Conservation (phyloP, 768 basidiomycete genomes). For the Neoboletus brunneissimus region DNA sequence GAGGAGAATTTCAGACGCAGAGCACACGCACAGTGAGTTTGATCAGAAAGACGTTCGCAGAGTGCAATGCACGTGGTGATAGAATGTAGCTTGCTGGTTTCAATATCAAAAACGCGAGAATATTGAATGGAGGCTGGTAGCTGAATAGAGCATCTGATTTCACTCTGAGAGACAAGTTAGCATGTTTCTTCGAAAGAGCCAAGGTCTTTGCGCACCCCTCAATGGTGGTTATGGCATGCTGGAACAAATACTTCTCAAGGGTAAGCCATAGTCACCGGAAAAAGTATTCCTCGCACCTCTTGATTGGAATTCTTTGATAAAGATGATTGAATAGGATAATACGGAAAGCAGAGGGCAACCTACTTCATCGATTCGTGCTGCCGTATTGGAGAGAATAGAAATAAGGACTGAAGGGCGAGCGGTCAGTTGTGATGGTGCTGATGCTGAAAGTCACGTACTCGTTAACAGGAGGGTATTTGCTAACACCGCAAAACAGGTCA, state of each 20-base stretch:
- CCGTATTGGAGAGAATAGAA: conserved; percentile 88
- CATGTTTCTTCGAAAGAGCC: neutral
- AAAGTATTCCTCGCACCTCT: conserved; percentile 40
- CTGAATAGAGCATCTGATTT: conserved; percentile 89
- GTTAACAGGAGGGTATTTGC: conserved; percentile 78
- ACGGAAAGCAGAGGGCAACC: conserved; percentile 15
- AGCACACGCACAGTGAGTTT: conserved; percentile 60
- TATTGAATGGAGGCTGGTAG: conserved; percentile 89
- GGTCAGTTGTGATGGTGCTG: conserved; percentile 3
- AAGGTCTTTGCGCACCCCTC: conserved; percentile 58
- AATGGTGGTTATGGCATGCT: conserved; percentile 81
- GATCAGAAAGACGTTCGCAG: conserved; percentile 82
- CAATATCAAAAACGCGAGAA: conserved; percentile 75
- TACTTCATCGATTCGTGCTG: conserved; percentile 69
- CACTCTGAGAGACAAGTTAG: conserved; percentile 46
- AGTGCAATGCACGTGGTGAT: conserved; percentile 75
- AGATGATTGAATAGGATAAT: neutral
- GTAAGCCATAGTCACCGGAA: conserved; percentile 13
- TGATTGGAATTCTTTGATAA: conserved; percentile 51
- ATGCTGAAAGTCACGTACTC: conserved; percentile 45
- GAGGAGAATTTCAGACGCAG: neutral
- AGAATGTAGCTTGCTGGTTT: conserved; percentile 76
- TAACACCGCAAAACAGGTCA: conserved; percentile 76
- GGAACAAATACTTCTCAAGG: conserved; percentile 72
- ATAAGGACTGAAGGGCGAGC: conserved; percentile 52